phyloP scores from a whole-genome alignment of 2,329 filamentous ascomycete genomes.

The Talaromyces sp. region DNA sequence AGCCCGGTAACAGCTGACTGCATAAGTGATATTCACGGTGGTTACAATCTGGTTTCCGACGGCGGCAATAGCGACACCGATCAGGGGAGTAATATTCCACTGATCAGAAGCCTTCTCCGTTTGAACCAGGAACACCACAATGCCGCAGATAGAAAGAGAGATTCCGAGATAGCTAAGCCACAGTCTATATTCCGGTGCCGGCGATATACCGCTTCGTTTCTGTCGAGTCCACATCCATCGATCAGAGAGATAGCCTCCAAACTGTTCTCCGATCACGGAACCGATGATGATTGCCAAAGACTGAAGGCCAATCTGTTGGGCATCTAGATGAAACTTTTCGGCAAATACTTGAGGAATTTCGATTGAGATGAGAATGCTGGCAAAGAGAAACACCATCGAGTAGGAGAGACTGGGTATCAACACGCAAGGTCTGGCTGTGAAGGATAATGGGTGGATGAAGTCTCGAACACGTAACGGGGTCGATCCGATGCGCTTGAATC shows the following conservation, averaged over 20 bases:
- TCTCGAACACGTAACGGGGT: neutral
- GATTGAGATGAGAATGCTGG: neutral
- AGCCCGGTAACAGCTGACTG: conserved; percentile 56
- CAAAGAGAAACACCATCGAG: neutral
- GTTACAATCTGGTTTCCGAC: conserved; percentile 61
- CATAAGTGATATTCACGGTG: conserved; percentile 59
- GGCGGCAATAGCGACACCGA: conserved; percentile 52
- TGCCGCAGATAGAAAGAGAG: conserved; percentile 49
- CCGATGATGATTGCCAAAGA: neutral
- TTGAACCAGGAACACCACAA: conserved; percentile 55
- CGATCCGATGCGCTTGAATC: neutral
- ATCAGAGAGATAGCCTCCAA: neutral
- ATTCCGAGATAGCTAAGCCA: conserved; percentile 58
- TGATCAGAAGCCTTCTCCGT: conserved; percentile 35
- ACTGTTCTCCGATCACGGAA: neutral
- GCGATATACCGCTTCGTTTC: neutral
- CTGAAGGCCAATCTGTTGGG: neutral
- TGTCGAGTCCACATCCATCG: neutral
- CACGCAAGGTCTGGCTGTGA: neutral
- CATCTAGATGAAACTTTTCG: neutral
- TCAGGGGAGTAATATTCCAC: conserved; percentile 57
- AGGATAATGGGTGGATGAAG: neutral
- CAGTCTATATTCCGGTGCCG: conserved; percentile 27
- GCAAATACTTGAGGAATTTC: neutral
- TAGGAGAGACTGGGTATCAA: neutral